These are phyloP conservation scores for Hypoxylon intermedium DNA, from an alignment of 495 filamentous ascomycete species.

Conservation along the genomic window DNA sequence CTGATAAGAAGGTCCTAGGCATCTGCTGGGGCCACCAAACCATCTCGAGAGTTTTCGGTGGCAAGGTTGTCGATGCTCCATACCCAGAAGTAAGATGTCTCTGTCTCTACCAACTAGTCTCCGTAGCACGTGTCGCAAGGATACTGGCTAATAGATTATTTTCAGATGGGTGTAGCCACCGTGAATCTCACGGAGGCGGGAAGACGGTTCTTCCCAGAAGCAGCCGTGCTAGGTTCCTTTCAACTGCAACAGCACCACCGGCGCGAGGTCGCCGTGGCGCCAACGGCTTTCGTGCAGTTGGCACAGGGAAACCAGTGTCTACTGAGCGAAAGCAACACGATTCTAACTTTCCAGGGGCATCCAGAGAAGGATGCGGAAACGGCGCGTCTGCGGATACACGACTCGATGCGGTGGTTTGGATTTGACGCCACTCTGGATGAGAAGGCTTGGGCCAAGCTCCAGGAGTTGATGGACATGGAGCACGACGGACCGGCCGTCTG, in stretches of 20 bases:
- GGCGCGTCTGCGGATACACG: conserved; percentile 48
- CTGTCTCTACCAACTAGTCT: not conserved
- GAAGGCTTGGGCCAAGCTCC: conserved; percentile 30
- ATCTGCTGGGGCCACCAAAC: conserved; percentile 61
- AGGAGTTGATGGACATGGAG: conserved; percentile 32
- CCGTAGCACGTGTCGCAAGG: too few species aligned
- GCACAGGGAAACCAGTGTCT: conserved; percentile 51
- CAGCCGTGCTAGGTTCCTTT: conserved; percentile 18
- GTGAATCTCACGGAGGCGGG: conserved; percentile 48
- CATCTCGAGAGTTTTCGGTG: conserved; percentile 52
- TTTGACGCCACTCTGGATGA: conserved; percentile 39
- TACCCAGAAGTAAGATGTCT: conserved; percentile 44
- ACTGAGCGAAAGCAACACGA: conserved; percentile 48
- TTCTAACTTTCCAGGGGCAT: conserved; percentile 59
- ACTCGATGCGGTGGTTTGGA: conserved; percentile 51
- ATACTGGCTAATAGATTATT: too few species aligned
- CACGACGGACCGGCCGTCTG: conserved; percentile 55
- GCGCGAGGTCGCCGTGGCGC: conserved; percentile 44
- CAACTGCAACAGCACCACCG: conserved; percentile 56
- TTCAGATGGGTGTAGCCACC: conserved; percentile 51
- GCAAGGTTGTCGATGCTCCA: conserved; percentile 48
- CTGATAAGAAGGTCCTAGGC: conserved; percentile 52
- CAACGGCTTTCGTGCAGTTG: conserved; percentile 45
- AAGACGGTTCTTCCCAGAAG: conserved; percentile 45
- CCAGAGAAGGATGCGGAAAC: conserved; percentile 56